Conservation (phyloP, 2,329 filamentous ascomycete species). For the Amauroascus verrucosus region DNA sequence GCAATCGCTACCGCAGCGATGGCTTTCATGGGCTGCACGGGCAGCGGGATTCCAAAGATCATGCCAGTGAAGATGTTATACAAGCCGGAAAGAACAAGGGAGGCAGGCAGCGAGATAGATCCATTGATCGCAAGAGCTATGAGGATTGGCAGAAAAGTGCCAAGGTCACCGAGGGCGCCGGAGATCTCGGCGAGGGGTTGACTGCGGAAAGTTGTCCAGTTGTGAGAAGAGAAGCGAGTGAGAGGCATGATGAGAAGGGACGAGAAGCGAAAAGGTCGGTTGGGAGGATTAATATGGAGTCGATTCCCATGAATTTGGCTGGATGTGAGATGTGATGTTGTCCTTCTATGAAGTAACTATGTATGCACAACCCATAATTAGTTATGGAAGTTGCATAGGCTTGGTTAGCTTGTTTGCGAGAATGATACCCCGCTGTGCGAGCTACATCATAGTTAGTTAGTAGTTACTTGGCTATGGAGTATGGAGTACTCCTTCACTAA, state of each 20-base stretch:
- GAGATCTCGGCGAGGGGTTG: conserved; percentile 67
- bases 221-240: conserved; percentile 31
- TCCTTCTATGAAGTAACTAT: too few species aligned
- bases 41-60: conserved; percentile 76
- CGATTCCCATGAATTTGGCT: too few species aligned
- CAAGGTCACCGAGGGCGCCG: conserved; percentile 77
- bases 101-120: conserved; percentile 72
- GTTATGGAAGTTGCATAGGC: too few species aligned
- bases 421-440: too few species aligned
- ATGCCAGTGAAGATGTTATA: conserved; percentile 77
- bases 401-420: too few species aligned
- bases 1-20: conserved; percentile 85
- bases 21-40: conserved; percentile 83
- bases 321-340: too few species aligned
- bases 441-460: too few species aligned
- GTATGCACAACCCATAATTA: too few species aligned
- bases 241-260: conserved; percentile 5
- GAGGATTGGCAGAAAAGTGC: conserved; percentile 79
- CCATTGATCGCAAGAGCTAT: conserved; percentile 69
- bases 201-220: conserved; percentile 46
- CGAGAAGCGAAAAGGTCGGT: neutral
- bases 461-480: too few species aligned
- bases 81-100: conserved; percentile 76
- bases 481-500: too few species aligned
- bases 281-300: too few species aligned